Evolutionary conservation across 768 basidiomycete species (phyloP), one percentile per base, ranked within the genome.

Genomic region (Russula compacta): DNA sequence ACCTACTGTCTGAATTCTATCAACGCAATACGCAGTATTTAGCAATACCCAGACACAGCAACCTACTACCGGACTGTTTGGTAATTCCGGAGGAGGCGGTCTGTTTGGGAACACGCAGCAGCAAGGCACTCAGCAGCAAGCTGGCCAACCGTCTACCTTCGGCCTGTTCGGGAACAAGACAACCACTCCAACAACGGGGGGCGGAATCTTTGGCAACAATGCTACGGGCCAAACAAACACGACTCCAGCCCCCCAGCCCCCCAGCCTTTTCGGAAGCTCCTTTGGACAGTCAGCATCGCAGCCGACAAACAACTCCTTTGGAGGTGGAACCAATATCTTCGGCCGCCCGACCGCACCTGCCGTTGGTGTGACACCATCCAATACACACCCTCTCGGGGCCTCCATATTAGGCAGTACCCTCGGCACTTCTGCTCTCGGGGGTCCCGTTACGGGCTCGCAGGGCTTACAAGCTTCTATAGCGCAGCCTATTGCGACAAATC

Each of bases 381-480:
- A 40, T 42, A 43, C 39, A 19, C 61, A 63, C 38, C 39, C 56
- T 15, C 52, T 63, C 6, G 61, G 61, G 17, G n/a, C 46, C 40
- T 63, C 61, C 53, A 42, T 85, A 14, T 87, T 87, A 60, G 84
- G 84, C 33, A 77, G 73, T 57, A 70, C 78, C 7, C 71, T 82
- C 32, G 76, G 76, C 50, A 71, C 75, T 11, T 79, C 69, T 48
- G 73, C 74, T 56, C 74, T 77, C n/a, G 81, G 74, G 36, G 75
- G 76, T 44, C 82, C 83, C 19, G 38, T 51, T 33, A 66, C 67
- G 39, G 56, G 49, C 38, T 67, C 66, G 11, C 72, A 70, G 72
- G 83, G 83, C n/a, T 75, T 95, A 56, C 88, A 86, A 9, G 89
- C 92, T 1, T 94, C 94, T 19, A 91, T 98, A 69, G 86, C 89